These are phyloP conservation scores for Mucor racemosus DNA, from an alignment of 371 early-diverging fungal species.

Conservation along the genomic window DNA sequence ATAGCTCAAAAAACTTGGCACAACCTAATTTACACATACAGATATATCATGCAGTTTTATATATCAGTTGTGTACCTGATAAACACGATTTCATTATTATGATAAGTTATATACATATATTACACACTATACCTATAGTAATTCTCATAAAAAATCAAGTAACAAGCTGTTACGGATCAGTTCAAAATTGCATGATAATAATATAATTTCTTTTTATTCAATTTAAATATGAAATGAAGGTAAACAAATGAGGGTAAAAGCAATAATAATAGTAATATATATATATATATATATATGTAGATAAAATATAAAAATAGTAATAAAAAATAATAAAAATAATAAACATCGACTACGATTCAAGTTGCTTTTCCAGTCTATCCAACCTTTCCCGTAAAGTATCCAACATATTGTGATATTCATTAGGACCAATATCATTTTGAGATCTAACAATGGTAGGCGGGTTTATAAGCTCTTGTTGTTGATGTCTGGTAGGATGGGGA, in stretches of 20 bases:
- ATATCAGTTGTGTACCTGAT: too few relatives aligned
- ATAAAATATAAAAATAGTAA: background rate
- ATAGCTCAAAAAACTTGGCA: too few relatives aligned
- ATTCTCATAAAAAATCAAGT: too few relatives aligned
- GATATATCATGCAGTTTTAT: too few relatives aligned
- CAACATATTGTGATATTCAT: conserved; percentile 33
- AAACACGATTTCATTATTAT: too few relatives aligned
- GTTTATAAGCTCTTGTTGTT: background rate
- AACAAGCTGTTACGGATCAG: too few relatives aligned
- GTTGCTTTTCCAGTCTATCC: conserved; percentile 33
- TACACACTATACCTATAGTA: too few relatives aligned
- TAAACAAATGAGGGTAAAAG: background rate
- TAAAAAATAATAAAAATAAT: too few relatives aligned
- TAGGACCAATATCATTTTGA: conserved; percentile 36
- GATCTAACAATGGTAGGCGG: conserved; percentile 37
- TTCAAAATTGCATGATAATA: background rate
- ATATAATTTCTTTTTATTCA: background rate
- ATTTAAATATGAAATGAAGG: background rate
- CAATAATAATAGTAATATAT: too few relatives aligned
- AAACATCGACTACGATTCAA: conserved; percentile 19
- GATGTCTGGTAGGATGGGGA: background rate
- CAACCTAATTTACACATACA: too few relatives aligned
- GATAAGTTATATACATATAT: too few relatives aligned
- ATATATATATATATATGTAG: background rate
- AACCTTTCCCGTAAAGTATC: conserved; percentile 30